These are phyloP conservation scores for Darksidea phi DNA, from an alignment of 495 filamentous ascomycete species.

Conservation along the genomic window DNA sequence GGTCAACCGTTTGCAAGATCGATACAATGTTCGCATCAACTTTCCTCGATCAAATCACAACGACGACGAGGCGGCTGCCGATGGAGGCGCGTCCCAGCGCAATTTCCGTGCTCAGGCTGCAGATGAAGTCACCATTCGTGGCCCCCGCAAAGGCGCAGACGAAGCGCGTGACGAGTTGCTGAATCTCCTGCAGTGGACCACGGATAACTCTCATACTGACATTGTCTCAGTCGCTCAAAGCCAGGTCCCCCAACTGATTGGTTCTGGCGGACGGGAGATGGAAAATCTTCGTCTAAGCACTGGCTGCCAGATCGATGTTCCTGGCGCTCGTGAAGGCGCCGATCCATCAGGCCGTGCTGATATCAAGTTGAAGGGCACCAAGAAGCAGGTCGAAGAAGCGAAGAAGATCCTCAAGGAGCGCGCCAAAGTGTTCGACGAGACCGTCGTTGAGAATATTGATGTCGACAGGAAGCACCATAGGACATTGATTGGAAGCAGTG, in stretches of 20 bases:
- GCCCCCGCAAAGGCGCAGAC: constrained; percentile 87
- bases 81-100: constrained; percentile 59
- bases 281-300: constrained; percentile 80
- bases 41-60: constrained; percentile 72
- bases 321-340: constrained; percentile 60
- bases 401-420: constrained; percentile 86
- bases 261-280: constrained; percentile 83
- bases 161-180: constrained; percentile 86
- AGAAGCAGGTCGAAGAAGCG: constrained; percentile 82
- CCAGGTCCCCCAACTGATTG: constrained; percentile 86
- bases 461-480: constrained; percentile 91
- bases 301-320: constrained; percentile 86
- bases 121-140: constrained; percentile 88
- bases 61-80: constrained; percentile 67
- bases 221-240: constrained; percentile 80
- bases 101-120: constrained; percentile 65
- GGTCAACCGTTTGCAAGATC: constrained; percentile 70
- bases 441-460: constrained; percentile 74
- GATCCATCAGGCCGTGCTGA: constrained; percentile 67
- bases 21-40: constrained; percentile 89
- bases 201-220: constrained; percentile 76
- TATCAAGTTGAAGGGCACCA: constrained; percentile 86
- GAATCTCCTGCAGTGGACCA: constrained; percentile 77
- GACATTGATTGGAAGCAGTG: constrained; percentile 81
- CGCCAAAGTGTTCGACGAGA: constrained; percentile 80